A percentile compares a stretch with the other conserved stretches of the same genome.
phyloP scores from a whole-genome alignment of 2,329 filamentous ascomycete species.

The Coniochaeta prunicola region DNA sequence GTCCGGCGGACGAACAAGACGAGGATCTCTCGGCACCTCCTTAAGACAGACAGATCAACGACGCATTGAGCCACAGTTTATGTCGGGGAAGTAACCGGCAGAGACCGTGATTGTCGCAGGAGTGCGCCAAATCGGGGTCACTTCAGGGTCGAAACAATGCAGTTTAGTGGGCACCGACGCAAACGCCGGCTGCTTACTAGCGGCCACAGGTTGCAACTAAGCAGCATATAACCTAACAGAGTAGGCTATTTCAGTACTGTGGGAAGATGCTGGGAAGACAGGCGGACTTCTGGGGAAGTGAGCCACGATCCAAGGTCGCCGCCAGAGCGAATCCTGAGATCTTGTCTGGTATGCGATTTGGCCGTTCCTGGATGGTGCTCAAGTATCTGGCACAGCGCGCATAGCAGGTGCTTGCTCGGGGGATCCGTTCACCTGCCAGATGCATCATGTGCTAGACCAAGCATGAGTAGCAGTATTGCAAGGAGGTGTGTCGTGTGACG shows the following conservation, averaged over 20 bases:
- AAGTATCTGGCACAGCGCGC: too few relatives aligned
- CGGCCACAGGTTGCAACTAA: not conserved
- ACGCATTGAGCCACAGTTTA: not conserved
- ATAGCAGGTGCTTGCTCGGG: too few relatives aligned
- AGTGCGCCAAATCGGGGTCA: not conserved
- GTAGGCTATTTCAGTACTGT: not conserved
- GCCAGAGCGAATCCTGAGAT: too few relatives aligned
- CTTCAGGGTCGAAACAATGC: not conserved
- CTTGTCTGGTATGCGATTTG: too few relatives aligned
- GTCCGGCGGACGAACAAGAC: not conserved
- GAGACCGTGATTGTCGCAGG: not conserved
- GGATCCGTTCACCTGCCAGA: too few relatives aligned
- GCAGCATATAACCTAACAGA: not conserved
- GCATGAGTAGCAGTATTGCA: too few relatives aligned
- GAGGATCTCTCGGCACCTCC: not conserved
- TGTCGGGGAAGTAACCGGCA: not conserved
- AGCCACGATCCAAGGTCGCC: too few relatives aligned
- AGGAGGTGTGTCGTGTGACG: too few relatives aligned
- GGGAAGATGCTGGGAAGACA: not conserved
- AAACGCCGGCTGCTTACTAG: too few relatives aligned
- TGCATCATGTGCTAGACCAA: too few relatives aligned
- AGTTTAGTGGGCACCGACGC: not conserved
- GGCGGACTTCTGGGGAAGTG: too few relatives aligned
- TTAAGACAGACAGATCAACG: not conserved
- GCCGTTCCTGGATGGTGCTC: too few relatives aligned